Conservation (phyloP, 1,139 yeast genomes). For the Scheffersomyces quercinus region DNA sequence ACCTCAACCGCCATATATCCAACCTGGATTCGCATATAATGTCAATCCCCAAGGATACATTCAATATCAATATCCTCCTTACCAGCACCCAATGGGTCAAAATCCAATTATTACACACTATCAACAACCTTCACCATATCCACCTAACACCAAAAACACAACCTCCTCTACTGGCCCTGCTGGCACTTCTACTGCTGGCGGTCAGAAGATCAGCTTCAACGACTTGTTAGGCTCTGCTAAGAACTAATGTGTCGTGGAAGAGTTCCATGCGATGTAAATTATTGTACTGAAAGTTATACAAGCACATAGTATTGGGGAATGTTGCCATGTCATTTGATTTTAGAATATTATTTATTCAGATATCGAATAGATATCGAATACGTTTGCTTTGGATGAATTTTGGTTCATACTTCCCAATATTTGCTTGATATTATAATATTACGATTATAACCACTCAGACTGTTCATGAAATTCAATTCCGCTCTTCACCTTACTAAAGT, state of each 20-base stretch:
- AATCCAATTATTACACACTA: conserved; percentile 10
- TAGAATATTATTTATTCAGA: too few species aligned
- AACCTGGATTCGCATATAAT: conserved; percentile 32
- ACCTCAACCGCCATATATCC: conserved; percentile 14
- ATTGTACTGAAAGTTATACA: too few species aligned
- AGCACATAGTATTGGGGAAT: too few species aligned
- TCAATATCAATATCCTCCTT: conserved; percentile 21
- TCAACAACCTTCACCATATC: conserved; percentile 9
- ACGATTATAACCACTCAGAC: too few species aligned
- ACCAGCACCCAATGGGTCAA: conserved; percentile 8
- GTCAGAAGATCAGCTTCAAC: conserved; percentile 44
- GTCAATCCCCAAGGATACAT: conserved; percentile 35
- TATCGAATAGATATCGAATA: too few species aligned
- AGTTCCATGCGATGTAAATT: too few species aligned
- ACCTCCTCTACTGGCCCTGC: conserved; percentile 2
- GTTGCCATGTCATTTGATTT: too few species aligned
- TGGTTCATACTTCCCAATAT: too few species aligned
- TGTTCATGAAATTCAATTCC: too few species aligned
- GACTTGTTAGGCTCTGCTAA: conserved; percentile 42
- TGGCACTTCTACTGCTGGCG: conserved; percentile 12
- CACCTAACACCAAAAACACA: background rate
- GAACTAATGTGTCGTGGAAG: conserved; percentile 4
- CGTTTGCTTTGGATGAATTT: too few species aligned
- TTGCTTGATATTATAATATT: too few species aligned
- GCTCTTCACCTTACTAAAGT: too few species aligned